Base-by-base conservation (phyloP, 1,284 basidiomycete genomes). In the Ganoderma meredithae region DNA sequence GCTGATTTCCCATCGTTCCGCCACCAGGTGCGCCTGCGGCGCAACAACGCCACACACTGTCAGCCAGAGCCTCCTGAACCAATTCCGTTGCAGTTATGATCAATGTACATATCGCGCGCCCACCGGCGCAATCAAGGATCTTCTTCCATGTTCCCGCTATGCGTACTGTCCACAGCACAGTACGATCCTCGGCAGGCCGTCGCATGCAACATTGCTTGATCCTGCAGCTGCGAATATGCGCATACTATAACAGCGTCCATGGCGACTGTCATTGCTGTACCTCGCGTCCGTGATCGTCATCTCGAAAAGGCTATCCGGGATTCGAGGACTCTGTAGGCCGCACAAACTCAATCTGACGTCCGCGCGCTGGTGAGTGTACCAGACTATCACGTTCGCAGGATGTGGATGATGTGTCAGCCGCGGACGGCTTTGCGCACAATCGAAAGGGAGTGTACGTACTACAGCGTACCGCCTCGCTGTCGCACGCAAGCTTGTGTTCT, bases 271-370 rank as follows among this genome's bases (percentile, higher is more conserved):
- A 55, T 49, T 44, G 43, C 4, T 44, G 25, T 13, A 25, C 17
- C 52, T 55, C 52, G 52, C 52, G 52, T 33, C 52, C 13, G 52
- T 55, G 52, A 55, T 55, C 27, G 52, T 17, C 27, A 53, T 53
- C 22, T 47, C 44, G n/a, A 47, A 47, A 25, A 22, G 47, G 47
- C 47, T 55, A 55, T 55, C 52, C 52, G 31, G 52, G 17, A 49
- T 41, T 41, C 44, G 52, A 6, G 52, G 31, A 31, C 27, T 13
- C 7, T 7, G 52, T 6, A 15, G 52, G 27, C 15, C 52, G 52
- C 13, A 31, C 52, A 55, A 55, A 55, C 52, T 55, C 52, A 55
- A 55, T 31, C 31, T 55, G 52, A 27, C 52, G 8, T 33, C 27
- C 52, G 31, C 36, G 36, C 36, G 36, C 17, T 7, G 52, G 52